These are phyloP conservation scores for Peronospora farinosa DNA, from an alignment of 352 stramenopile genomes.

Conservation along the genomic window DNA sequence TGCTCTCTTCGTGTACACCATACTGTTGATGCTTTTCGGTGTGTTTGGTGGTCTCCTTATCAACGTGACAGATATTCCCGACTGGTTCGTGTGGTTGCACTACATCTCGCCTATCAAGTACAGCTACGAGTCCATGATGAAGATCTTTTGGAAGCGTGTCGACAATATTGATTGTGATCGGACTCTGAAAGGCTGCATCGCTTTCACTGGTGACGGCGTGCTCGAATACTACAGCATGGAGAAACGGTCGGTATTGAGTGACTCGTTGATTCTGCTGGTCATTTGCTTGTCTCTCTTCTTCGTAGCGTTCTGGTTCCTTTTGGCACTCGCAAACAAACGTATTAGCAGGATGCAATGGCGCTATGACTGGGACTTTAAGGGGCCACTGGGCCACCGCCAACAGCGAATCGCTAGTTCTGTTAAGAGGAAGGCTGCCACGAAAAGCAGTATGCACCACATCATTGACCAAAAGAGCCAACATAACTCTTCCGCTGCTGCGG, in stretches of 20 bases:
- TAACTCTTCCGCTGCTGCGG: conserved; percentile 3
- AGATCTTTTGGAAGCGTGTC: conserved; percentile 42
- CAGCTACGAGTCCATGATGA: conserved; percentile 43
- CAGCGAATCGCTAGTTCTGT: conserved; percentile 11
- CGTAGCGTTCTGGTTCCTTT: conserved; percentile 29
- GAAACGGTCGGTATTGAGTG: conserved; percentile 27
- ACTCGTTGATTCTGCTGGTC: conserved; percentile 33
- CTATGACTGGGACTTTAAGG: conserved; percentile 27
- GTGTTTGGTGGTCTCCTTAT: conserved; percentile 41
- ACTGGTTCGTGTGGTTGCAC: conserved; percentile 53
- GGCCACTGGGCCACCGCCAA: conserved; percentile 4
- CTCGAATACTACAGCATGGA: conserved; percentile 45
- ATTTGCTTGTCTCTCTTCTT: conserved; percentile 37
- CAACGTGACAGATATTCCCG: conserved; percentile 36
- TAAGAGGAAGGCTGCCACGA: conserved; percentile 8
- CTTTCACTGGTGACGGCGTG: conserved; percentile 30
- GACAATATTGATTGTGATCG: conserved; percentile 30
- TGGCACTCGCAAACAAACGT: conserved; percentile 23
- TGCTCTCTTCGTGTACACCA: conserved; percentile 29
- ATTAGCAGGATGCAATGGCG: conserved; percentile 24
- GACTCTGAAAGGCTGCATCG: conserved; percentile 30
- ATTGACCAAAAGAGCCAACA: conserved; percentile 12
- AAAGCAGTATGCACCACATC: conserved; percentile 5
- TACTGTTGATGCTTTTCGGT: conserved; percentile 35
- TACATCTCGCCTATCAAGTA: conserved; percentile 58